A percentile compares a stretch with the other conserved stretches of the same genome.
Conservation (phyloP, 139 green algal genomes). For the Volvox africanus region DNA sequence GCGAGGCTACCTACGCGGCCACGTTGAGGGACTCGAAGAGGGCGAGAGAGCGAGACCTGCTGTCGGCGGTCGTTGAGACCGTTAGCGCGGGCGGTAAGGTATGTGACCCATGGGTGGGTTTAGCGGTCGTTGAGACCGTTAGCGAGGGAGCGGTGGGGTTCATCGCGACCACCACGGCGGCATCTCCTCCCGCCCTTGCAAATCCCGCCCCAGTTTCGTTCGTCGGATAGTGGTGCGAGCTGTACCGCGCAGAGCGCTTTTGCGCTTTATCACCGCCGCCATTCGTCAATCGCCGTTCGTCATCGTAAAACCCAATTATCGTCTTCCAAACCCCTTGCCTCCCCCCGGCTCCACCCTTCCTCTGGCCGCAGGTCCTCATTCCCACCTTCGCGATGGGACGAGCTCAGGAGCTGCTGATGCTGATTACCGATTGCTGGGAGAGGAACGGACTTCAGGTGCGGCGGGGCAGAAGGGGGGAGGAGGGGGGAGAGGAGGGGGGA, state of each 20-base stretch:
- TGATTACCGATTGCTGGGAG: constrained; percentile 85
- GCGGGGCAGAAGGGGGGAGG: not conserved
- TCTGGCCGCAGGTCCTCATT: constrained; percentile 58
- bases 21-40: constrained; percentile 71
- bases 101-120: too few species aligned
- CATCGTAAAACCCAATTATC: not conserved
- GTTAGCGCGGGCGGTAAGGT: constrained; percentile 70
- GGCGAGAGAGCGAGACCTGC: constrained; percentile 69
- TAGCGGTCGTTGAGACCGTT: too few species aligned
- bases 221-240: too few species aligned
- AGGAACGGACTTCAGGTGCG: constrained; percentile 59
- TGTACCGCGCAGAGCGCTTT: too few species aligned
- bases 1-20: constrained; percentile 83
- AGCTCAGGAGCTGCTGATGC: constrained; percentile 80
- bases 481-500: not conserved
- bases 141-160: too few species aligned
- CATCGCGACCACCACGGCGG: too few species aligned
- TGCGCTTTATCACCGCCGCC: not conserved
- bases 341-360: too few species aligned
- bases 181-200: too few species aligned
- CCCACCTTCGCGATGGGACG: constrained; percentile 70
- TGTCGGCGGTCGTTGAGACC: constrained; percentile 57
- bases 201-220: too few species aligned
- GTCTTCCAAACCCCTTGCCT: not conserved
- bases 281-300: not conserved